phyloP scores from a whole-genome alignment of 176 grass and related monocot genomes.

The Ampelocalamus luodianensis region DNA sequence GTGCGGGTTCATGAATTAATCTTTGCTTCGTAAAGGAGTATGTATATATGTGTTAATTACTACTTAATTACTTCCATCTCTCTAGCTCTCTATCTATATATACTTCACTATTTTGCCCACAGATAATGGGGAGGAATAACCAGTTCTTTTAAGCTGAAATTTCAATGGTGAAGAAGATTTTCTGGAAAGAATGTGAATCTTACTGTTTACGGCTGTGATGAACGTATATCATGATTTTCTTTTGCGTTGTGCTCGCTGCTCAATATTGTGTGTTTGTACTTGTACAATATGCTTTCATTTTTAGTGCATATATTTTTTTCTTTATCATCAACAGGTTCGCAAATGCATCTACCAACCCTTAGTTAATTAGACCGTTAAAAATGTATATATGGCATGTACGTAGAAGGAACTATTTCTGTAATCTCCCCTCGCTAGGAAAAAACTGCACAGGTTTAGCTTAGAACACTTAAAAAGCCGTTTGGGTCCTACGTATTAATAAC shows the following conservation, averaged over 20 bases:
- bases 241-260: background rate
- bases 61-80: background rate
- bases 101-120: background rate
- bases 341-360: background rate
- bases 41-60: background rate
- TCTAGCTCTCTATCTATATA: background rate
- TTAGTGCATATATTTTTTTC: background rate
- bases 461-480: background rate
- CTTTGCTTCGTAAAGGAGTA: background rate
- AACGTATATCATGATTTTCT: background rate
- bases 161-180: background rate
- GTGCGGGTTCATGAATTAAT: constrained; percentile 25
- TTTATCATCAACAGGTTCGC: background rate
- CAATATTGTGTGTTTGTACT: background rate
- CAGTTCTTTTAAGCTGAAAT: background rate
- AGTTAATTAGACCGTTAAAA: background rate
- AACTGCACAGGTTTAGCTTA: no score
- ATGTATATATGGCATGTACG: background rate
- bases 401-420: background rate
- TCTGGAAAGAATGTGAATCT: background rate
- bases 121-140: background rate
- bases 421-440: background rate
- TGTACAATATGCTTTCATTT: background rate
- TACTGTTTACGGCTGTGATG: background rate
- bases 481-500: background rate